Percentiles rank a stretch among this genome's conserved stretches.
Evolutionary conservation across 2,329 filamentous ascomycete genomes (phyloP).

Genomic region (Fonsecaea multimorphosa): DNA sequence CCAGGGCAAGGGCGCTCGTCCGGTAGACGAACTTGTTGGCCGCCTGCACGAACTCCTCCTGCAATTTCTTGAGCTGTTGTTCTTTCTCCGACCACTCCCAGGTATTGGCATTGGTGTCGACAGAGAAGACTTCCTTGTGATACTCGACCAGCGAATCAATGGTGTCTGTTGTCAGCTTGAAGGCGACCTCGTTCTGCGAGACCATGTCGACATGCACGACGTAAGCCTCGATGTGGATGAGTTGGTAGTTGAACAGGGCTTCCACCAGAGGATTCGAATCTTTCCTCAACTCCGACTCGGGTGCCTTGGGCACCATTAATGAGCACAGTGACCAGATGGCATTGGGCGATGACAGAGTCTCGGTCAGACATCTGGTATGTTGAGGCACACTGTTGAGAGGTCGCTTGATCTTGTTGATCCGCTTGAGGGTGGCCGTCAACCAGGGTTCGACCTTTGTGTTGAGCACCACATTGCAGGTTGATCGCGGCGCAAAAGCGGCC

Average conservation of each 20-base stretch:
- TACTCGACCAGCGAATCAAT: constrained; percentile 94
- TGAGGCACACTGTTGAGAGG: constrained; percentile 96
- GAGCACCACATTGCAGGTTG: constrained; percentile 92
- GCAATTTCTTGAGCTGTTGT: constrained; percentile 92
- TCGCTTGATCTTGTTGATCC: constrained; percentile 95
- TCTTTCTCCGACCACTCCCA: constrained; percentile 98
- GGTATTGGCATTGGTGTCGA: constrained; percentile 85
- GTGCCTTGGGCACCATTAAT: constrained; percentile 88
- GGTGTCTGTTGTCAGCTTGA: constrained; percentile 93
- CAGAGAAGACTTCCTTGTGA: constrained; percentile 93
- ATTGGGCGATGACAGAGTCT: constrained; percentile 85
- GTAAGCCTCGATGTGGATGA: constrained; percentile 93
- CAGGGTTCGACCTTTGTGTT: constrained; percentile 92
- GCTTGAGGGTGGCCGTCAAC: constrained; percentile 91
- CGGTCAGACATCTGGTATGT: constrained; percentile 92
- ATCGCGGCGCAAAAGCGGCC: constrained; percentile 91
- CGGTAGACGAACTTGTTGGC: constrained; percentile 97
- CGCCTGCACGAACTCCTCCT: constrained; percentile 94
- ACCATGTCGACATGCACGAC: constrained; percentile 99
- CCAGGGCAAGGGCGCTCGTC: constrained; percentile 83
- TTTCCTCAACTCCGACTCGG: constrained; percentile 80
- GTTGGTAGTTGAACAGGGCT: constrained; percentile 88
- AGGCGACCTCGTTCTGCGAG: constrained; percentile 93
- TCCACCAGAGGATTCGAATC: constrained; percentile 84
- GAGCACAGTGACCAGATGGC: constrained; percentile 96